Evolutionary conservation across 2,329 filamentous ascomycete genomes (phyloP), one percentile per base, ranked within the genome.

Genomic region (Colletotrichum destructivum): DNA sequence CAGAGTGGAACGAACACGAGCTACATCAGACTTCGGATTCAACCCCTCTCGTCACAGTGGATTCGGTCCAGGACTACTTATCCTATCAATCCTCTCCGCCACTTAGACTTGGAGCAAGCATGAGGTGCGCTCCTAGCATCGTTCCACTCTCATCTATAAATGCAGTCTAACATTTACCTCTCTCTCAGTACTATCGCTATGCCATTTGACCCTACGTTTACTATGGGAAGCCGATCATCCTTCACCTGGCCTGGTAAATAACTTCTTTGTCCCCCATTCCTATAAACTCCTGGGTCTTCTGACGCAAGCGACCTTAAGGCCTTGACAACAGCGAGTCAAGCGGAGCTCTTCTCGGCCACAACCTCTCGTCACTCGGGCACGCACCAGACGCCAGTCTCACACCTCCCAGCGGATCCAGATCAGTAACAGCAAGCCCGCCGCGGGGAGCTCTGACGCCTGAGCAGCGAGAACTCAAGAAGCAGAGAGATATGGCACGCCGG

Each of bases 391-490:
- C 83, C 71, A 88, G 86, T 79, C 79, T 88, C 59, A 87, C 87
- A 26, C 86, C 88, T 46, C 85, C 86, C 31, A 84, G 81, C 68
- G 81, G 81, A 47, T 84, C 87, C 35, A 83, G 86, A 79, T 90
- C 88, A 26, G 80, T 86, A 59, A 89, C 89, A 49, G 86, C 86
- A 26, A 92, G 89, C 80, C 89, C 89, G 35, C 88, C 89, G 7
- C 85, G 86, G 73, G 81, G 81, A 56, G 82, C 82, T 47, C 83
- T 91, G 77, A 89, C 88, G 7, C 82, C 88, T 8, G 89, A 91
- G 77, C 89, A 91, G 78, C 86, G 89, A 73, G 89, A 90, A 76
- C 78, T 91, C 52, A 91, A 89, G 81, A 85, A 89, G 70, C 89
- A 91, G 76, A 85, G 86, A 72, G 89, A 91, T 74, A 88, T 87